These are phyloP conservation scores for Penicillium carneum DNA, from an alignment of 2,329 filamentous ascomycete genomes.

Conservation along the genomic window DNA sequence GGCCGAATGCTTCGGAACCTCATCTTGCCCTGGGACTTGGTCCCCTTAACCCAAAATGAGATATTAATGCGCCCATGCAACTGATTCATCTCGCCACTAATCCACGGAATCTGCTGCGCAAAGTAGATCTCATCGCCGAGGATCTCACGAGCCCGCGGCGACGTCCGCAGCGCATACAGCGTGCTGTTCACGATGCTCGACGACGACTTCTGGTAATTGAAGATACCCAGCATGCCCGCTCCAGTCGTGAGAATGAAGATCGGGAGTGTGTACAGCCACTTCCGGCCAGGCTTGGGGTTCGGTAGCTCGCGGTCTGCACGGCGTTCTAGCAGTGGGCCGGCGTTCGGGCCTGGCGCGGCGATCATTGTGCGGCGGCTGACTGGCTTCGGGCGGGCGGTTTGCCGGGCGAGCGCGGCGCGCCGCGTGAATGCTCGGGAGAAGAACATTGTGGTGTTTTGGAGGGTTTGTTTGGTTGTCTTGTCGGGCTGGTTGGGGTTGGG, in stretches of 20 bases:
- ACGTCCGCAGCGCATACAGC: constrained; percentile 89
- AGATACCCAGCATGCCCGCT: constrained; percentile 80
- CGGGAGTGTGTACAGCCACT: constrained; percentile 77
- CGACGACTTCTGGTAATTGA: constrained; percentile 99
- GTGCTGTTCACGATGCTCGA: constrained; percentile 84
- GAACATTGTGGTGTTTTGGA: constrained; percentile 18
- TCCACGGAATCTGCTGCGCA: constrained; percentile 79
- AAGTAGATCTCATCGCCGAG: constrained; percentile 91
- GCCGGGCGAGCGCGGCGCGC: constrained; percentile 26
- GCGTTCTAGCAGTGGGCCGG: constrained; percentile 61
- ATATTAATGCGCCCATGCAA: constrained; percentile 90
- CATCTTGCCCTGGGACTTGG: constrained; percentile 73
- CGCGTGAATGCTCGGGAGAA: constrained; percentile 25
- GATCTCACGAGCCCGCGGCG: constrained; percentile 72
- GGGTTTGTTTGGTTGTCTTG: not conserved
- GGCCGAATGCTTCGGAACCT: constrained; percentile 78
- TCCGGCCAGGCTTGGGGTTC: constrained; percentile 55
- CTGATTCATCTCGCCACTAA: constrained; percentile 88
- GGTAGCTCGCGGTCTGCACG: constrained; percentile 63
- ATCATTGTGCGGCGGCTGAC: constrained; percentile 55
- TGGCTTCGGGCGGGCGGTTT: constrained; percentile 20
- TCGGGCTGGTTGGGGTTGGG: constrained; percentile 8
- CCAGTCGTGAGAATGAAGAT: constrained; percentile 78
- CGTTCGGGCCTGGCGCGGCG: constrained; percentile 58
- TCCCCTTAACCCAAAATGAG: constrained; percentile 83